Evolutionary conservation across 1,139 yeast genomes (phyloP).

Genomic region (Geotrichum restrictum): DNA sequence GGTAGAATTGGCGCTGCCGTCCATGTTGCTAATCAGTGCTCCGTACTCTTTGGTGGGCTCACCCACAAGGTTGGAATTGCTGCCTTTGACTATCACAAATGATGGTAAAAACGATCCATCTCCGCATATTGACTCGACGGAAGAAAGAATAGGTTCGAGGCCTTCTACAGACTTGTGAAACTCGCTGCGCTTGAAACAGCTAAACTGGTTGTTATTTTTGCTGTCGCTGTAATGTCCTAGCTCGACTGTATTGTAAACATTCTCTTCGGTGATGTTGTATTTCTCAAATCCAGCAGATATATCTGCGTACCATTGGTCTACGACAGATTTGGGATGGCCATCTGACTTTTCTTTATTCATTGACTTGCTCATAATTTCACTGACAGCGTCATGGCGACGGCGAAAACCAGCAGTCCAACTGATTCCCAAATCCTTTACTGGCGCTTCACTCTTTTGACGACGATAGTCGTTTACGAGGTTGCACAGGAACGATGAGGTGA

Average conservation of each 20-base stretch:
- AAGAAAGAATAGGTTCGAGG: conserved; percentile 7
- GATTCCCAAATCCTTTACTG: conserved; percentile 14
- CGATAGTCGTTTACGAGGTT: conserved; percentile 16
- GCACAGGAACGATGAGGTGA: conserved; percentile 18
- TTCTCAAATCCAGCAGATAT: conserved; percentile 4
- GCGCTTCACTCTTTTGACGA: conserved; percentile 4
- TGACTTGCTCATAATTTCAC: conserved; percentile 11
- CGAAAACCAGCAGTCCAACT: conserved; percentile 19
- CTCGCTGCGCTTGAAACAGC: conserved; percentile 11
- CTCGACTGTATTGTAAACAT: conserved; percentile 18
- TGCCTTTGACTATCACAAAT: conserved; percentile 12
- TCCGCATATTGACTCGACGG: conserved; percentile 13
- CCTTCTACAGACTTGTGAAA: not conserved
- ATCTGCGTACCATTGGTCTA: conserved; percentile 15
- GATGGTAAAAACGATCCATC: conserved; percentile 6
- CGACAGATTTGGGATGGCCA: not conserved
- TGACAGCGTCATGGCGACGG: conserved; percentile 8
- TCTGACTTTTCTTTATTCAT: conserved; percentile 11
- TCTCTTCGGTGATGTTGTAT: conserved; percentile 9
- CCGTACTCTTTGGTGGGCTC: conserved; percentile 10
- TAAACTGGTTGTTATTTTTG: not conserved
- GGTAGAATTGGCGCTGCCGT: conserved; percentile 17
- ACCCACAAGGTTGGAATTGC: conserved; percentile 4
- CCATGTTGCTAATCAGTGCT: conserved; percentile 9
- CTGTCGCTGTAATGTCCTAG: conserved; percentile 6